A percentile compares a stretch with the other conserved stretches of the same genome.
Evolutionary conservation across 176 grass and related monocot species (phyloP).

Genomic region (Miscanthus lutarioriparius): DNA sequence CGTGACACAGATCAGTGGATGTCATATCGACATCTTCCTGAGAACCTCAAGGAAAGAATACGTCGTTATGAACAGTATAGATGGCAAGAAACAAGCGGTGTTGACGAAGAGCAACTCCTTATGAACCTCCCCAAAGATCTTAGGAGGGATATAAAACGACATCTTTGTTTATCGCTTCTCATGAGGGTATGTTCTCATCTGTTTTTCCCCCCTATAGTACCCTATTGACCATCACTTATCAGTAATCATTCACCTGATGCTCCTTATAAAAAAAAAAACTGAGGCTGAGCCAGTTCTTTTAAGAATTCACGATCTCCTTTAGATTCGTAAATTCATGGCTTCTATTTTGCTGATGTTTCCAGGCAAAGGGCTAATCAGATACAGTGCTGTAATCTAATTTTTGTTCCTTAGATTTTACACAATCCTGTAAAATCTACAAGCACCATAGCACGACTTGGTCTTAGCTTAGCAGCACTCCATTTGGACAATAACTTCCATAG

Average conservation of each 20-base stretch:
- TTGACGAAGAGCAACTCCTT: slow-evolving; percentile 82
- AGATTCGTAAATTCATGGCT: not conserved
- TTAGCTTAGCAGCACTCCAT: not conserved
- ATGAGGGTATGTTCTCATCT: slow-evolving; percentile 61
- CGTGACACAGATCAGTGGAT: slow-evolving; percentile 88
- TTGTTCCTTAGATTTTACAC: not conserved
- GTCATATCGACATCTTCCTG: slow-evolving; percentile 78
- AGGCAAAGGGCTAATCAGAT: not conserved
- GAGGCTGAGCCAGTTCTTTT: not conserved
- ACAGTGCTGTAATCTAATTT: not conserved
- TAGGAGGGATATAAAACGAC: slow-evolving; percentile 79
- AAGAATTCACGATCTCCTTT: not conserved
- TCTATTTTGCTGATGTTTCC: not conserved
- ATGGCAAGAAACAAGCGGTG: slow-evolving; percentile 91
- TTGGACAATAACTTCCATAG: not conserved
- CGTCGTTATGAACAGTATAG: slow-evolving; percentile 80
- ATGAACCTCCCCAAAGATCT: slow-evolving; percentile 88
- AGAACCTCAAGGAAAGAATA: slow-evolving; percentile 81
- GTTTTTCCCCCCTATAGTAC: not conserved
- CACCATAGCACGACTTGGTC: not conserved
- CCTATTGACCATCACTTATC: not conserved
- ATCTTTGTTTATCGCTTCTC: slow-evolving; percentile 90
- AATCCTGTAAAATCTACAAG: not conserved
- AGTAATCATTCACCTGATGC: not conserved
- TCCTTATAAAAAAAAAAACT: not conserved